These are phyloP conservation scores for Chlamydomonas sp. DNA, from an alignment of 139 green algal species.

Conservation along the genomic window DNA sequence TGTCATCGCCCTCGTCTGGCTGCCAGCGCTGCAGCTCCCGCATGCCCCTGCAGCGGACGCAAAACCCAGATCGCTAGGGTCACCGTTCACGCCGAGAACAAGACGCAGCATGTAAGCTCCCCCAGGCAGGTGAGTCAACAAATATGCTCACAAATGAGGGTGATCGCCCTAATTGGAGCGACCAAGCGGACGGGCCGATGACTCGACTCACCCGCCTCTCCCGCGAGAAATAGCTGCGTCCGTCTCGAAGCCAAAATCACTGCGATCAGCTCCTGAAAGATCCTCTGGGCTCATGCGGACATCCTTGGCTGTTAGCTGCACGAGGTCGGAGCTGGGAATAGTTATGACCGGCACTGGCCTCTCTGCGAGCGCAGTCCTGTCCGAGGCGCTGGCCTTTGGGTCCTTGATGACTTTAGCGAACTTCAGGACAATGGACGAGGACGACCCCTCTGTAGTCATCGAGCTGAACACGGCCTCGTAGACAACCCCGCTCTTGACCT, in stretches of 20 bases:
- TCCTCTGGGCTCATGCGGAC: constrained; percentile 71
- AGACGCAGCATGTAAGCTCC: background rate
- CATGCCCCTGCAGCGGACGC: constrained; percentile 26
- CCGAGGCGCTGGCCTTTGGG: background rate
- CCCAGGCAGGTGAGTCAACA: no score
- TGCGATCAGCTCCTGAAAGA: constrained; percentile 54
- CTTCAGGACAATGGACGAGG: constrained; percentile 63
- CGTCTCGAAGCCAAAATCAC: constrained; percentile 74
- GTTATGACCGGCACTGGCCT: constrained; percentile 54
- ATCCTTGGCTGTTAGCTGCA: constrained; percentile 71
- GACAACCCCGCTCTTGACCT: constrained; percentile 64
- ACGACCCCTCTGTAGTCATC: constrained; percentile 27
- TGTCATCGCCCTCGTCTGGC: constrained; percentile 59
- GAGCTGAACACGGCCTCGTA: constrained; percentile 83
- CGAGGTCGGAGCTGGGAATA: constrained; percentile 57
- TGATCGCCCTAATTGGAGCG: no score
- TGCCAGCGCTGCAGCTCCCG: constrained; percentile 84
- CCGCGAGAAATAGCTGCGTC: constrained; percentile 80
- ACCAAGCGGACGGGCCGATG: no score
- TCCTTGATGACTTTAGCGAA: constrained; percentile 64
- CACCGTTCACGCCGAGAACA: background rate
- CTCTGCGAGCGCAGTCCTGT: constrained; percentile 46
- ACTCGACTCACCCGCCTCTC: constrained; percentile 60
- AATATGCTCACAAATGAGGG: no score
- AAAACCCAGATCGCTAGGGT: background rate